Conservation (phyloP, 192 early-diverging fungal species). For the Piromyces finnis region DNA sequence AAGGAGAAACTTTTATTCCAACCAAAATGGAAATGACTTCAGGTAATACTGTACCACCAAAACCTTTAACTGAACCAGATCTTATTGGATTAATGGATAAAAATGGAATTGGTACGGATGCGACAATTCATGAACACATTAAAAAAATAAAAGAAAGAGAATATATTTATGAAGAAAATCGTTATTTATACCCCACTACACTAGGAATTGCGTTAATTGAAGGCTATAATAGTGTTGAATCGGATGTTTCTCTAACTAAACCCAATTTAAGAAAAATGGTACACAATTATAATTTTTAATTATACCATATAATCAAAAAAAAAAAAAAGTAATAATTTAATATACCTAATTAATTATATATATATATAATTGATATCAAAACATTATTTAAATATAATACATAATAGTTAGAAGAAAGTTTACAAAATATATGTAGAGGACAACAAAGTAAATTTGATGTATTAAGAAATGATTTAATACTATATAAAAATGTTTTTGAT, state of each 20-base stretch:
- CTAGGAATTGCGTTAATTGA: slow-evolving; percentile 72
- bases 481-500: too few relatives aligned
- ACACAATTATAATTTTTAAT: neutral
- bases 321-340: too few relatives aligned
- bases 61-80: slow-evolving; percentile 64
- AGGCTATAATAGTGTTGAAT: slow-evolving; percentile 71
- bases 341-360: too few relatives aligned
- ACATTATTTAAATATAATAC: too few relatives aligned
- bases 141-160: slow-evolving; percentile 77
- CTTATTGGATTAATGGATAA: slow-evolving; percentile 82
- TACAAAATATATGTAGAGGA: too few relatives aligned
- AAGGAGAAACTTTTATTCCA: slow-evolving; percentile 52
- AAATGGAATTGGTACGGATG: slow-evolving; percentile 91
- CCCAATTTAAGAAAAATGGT: slow-evolving; percentile 69
- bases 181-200: slow-evolving; percentile 46
- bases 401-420: too few relatives aligned
- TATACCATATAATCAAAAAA: too few relatives aligned
- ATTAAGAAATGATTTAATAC: too few relatives aligned
- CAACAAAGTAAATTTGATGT: too few relatives aligned
- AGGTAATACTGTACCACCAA: slow-evolving; percentile 51
- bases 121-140: slow-evolving; percentile 91
- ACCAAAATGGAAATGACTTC: slow-evolving; percentile 39
- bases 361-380: too few relatives aligned
- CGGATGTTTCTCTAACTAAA: slow-evolving; percentile 73
- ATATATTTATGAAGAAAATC: slow-evolving; percentile 49